These are phyloP conservation scores for Incumbomyces lentus DNA, from an alignment of 2,329 filamentous ascomycete species.

Conservation along the genomic window DNA sequence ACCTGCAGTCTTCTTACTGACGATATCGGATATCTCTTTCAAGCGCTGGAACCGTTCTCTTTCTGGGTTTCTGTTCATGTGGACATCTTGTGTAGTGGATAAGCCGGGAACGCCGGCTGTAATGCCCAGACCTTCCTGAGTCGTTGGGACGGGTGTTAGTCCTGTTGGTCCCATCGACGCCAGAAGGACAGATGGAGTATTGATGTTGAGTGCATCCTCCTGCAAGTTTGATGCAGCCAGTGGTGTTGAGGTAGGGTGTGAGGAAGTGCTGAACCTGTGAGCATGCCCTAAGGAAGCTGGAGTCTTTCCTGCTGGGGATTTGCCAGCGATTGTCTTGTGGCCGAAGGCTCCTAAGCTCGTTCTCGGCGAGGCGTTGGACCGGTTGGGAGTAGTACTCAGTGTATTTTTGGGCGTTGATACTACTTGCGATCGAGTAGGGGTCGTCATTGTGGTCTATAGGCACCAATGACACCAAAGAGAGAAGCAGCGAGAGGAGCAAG, in stretches of 20 bases:
- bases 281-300: conserved; percentile 30
- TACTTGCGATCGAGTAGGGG: conserved; percentile 27
- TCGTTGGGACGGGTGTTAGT: conserved; percentile 15
- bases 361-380: conserved; percentile 35
- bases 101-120: conserved; percentile 32
- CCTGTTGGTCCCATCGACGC: conserved; percentile 15
- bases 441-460: conserved; percentile 28
- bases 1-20: conserved; percentile 32
- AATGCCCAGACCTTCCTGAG: conserved; percentile 27
- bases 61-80: conserved; percentile 29
- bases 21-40: conserved; percentile 30
- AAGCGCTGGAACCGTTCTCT: conserved; percentile 33
- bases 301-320: conserved; percentile 36
- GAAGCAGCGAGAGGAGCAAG: no score
- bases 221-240: conserved; percentile 27
- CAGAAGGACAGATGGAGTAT: conserved; percentile 34
- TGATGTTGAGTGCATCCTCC: conserved; percentile 35
- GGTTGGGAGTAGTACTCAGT: conserved; percentile 33
- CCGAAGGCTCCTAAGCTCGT: conserved; percentile 30
- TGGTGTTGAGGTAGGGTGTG: conserved; percentile 35
- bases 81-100: conserved; percentile 29
- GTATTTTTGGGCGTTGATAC: conserved; percentile 27
- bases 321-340: conserved; percentile 30
- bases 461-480: neutral
- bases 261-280: conserved; percentile 28